Evolutionary conservation across 2,329 filamentous ascomycete species (phyloP), one percentile per base, ranked within the genome.

Genomic region (Arthroderma sp.): DNA sequence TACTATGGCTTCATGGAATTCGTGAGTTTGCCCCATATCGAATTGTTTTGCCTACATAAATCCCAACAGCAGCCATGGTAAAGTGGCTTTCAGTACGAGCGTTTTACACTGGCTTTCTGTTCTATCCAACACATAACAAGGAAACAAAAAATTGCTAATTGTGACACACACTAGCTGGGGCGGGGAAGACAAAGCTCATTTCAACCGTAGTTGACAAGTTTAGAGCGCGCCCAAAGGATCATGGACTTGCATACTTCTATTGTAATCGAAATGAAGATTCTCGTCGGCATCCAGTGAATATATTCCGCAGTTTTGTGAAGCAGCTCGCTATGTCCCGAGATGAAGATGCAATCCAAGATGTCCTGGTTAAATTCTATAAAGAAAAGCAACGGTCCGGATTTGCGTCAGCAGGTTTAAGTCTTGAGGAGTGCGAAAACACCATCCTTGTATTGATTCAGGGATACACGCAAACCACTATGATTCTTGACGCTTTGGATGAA

Each of bases 1-100:
- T 56, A n/a, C 50, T 54, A 32, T 54, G 46, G 53, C 48, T 50
- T 38, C 50, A 44, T 44, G 55, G 56, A 38, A 51, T 56, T 34
- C 52, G 56, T 57, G 46, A 47, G 52, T 51, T n/a, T 22, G 15
- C 15, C 9, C 9, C 9, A 11, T 34, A 9, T 11, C 32, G 11
- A 34, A 11, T 34, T 11, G 11, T 34, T 9, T 11, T 34, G 9
- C 9, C 11, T 11, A 11, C 11, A 34, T 11, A 9, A 34, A 11
- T 34, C 9, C 32, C 11, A 11, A 34, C 32, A 11, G 9, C 9
- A 9, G 9, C 11, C 32, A 11, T 11, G 15, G 15, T 22, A 22
- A 22, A 22, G 15, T 22, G 15, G 15, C 15, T 22, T 22, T 22
- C 15, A 22, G 15, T 22, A 22, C 3, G 15, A 22, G 15, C 15